Conservation (phyloP, 352 stramenopile genomes). For the Globisporangium carolinianum region DNA sequence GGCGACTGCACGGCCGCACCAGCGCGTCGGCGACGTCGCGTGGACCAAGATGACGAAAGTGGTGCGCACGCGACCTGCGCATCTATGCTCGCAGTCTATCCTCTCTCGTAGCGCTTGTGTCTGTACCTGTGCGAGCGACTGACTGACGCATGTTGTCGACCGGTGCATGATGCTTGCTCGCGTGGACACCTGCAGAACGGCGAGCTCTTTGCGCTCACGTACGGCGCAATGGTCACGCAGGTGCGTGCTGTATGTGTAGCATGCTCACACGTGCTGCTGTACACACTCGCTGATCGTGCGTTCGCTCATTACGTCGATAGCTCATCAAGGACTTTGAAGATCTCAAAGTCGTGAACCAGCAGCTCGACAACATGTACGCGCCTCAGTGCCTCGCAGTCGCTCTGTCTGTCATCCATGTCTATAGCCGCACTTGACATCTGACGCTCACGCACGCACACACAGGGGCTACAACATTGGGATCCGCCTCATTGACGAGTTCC, state of each 20-base stretch:
- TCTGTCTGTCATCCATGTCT: neutral
- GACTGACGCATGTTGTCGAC: neutral
- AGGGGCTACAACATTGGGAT: conserved; percentile 97
- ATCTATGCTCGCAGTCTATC: neutral
- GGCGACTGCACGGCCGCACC: conserved; percentile 48
- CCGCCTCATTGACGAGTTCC: conserved; percentile 96
- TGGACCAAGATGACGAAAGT: conserved; percentile 95
- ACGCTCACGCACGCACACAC: neutral
- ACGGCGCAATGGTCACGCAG: conserved; percentile 95
- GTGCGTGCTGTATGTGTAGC: conserved; percentile 10
- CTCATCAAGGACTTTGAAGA: conserved; percentile 96
- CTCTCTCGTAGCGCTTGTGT: neutral
- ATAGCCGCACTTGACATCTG: neutral
- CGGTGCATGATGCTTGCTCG: neutral
- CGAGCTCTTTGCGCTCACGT: conserved; percentile 98
- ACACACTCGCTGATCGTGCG: neutral
- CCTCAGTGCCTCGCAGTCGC: neutral
- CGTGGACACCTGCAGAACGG: conserved; percentile 65
- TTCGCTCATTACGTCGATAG: conserved; percentile 16
- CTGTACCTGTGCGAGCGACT: neutral
- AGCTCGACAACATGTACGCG: conserved; percentile 92
- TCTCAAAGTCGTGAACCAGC: conserved; percentile 91
- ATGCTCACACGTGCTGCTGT: no score
- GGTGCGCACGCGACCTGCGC: conserved; percentile 19
- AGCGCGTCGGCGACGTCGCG: conserved; percentile 70